phyloP scores from a whole-genome alignment of 805 yeast genomes.

The Komagataella mondaviorum region DNA sequence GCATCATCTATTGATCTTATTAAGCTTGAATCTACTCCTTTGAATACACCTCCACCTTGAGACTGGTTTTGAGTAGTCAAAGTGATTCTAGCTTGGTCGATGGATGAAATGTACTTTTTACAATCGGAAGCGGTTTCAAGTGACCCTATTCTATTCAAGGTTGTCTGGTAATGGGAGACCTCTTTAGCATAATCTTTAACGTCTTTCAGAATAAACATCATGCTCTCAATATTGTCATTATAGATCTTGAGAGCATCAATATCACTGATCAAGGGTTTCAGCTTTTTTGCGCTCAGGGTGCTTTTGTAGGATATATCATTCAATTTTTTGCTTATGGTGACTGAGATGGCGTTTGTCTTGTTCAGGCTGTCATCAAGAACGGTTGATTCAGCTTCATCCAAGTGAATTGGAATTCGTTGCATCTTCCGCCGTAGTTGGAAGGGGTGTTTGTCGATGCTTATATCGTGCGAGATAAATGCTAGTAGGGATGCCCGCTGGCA shows the following conservation, averaged over 20 bases:
- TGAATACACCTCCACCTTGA: conserved; percentile 35
- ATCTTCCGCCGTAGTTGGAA: not conserved
- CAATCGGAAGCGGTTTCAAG: not conserved
- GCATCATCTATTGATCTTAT: conserved; percentile 41
- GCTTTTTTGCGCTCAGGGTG: conserved; percentile 25
- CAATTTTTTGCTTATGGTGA: conserved; percentile 41
- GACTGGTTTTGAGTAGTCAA: conserved; percentile 21
- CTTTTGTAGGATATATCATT: conserved; percentile 31
- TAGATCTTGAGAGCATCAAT: conserved; percentile 42
- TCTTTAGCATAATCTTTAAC: conserved; percentile 33
- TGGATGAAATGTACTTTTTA: not conserved
- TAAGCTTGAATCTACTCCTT: conserved; percentile 53
- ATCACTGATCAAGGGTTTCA: conserved; percentile 59
- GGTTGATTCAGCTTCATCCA: conserved; percentile 74
- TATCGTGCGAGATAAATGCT: not conserved
- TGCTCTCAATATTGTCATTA: conserved; percentile 43
- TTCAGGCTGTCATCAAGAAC: conserved; percentile 65
- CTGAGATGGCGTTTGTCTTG: conserved; percentile 42
- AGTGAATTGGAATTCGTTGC: conserved; percentile 23
- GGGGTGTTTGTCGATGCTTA: not conserved
- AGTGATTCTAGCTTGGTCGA: conserved; percentile 8
- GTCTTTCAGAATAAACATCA: conserved; percentile 31
- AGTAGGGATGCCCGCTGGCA: not conserved
- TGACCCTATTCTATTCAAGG: conserved; percentile 4
- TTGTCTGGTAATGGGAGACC: conserved; percentile 25